A percentile compares a stretch with the other conserved stretches of the same genome.
These are phyloP conservation scores for Mrakia frigida DNA, from an alignment of 768 basidiomycete species.

Conservation along the genomic window DNA sequence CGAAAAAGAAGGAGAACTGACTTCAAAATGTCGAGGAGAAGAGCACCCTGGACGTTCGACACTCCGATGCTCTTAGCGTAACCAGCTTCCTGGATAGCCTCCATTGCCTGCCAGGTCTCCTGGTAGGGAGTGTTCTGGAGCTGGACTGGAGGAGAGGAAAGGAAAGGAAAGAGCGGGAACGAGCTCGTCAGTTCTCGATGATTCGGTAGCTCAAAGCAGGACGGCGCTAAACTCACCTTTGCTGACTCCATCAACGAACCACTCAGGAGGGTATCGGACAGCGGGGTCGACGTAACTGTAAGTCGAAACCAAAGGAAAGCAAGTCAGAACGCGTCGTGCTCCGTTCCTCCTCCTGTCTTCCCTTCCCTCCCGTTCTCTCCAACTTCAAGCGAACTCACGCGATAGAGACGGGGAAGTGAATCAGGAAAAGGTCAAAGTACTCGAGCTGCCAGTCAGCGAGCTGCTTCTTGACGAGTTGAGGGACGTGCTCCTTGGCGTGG, in stretches of 20 bases:
- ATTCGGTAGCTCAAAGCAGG: neutral
- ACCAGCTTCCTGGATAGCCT: slow-evolving; percentile 66
- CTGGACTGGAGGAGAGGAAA: slow-evolving; percentile 6
- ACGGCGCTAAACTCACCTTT: slow-evolving; percentile 36
- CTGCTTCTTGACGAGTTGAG: slow-evolving; percentile 56
- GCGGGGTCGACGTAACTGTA: slow-evolving; percentile 63
- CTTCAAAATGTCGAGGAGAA: slow-evolving; percentile 10
- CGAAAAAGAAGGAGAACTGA: neutral
- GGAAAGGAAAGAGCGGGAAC: neutral
- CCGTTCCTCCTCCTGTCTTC: too few species aligned
- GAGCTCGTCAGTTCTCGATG: neutral
- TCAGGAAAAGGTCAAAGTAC: slow-evolving; percentile 46
- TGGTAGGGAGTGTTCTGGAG: slow-evolving; percentile 59
- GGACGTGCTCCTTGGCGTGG: slow-evolving; percentile 69
- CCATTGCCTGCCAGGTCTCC: slow-evolving; percentile 81
- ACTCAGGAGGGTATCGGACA: slow-evolving; percentile 66
- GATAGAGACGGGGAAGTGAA: slow-evolving; percentile 11
- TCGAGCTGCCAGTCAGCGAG: slow-evolving; percentile 76
- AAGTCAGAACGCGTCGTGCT: too few species aligned
- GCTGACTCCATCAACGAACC: slow-evolving; percentile 64
- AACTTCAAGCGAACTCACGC: slow-evolving; percentile 15
- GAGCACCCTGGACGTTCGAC: slow-evolving; percentile 48
- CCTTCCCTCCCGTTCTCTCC: too few species aligned
- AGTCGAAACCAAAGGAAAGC: too few species aligned
- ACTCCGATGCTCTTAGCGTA: slow-evolving; percentile 73